phyloP scores from a whole-genome alignment of 2,329 filamentous ascomycete species.

The Shiraia sp. region DNA sequence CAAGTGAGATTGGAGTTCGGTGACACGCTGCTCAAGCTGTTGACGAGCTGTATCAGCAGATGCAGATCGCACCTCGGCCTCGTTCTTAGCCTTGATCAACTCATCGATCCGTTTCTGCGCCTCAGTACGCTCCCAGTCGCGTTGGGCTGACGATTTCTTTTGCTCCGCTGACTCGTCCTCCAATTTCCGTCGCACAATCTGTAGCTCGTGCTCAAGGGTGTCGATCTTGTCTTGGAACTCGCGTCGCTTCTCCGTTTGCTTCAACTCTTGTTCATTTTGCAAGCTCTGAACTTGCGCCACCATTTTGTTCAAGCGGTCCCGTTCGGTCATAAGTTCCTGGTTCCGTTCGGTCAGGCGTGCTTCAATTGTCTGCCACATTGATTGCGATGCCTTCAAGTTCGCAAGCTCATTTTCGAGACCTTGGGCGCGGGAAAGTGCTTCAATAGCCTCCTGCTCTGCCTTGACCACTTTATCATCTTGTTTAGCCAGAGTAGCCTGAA shows the following conservation, averaged over 20 bases:
- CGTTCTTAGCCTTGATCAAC: slow-evolving; percentile 75
- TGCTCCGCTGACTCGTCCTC: slow-evolving; percentile 80
- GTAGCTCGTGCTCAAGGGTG: slow-evolving; percentile 76
- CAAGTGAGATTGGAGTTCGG: slow-evolving; percentile 86
- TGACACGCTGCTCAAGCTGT: slow-evolving; percentile 83
- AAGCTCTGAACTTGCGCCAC: slow-evolving; percentile 84
- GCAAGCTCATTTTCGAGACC: slow-evolving; percentile 88
- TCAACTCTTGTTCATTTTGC: slow-evolving; percentile 86
- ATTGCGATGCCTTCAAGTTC: slow-evolving; percentile 93
- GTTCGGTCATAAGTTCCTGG: slow-evolving; percentile 80
- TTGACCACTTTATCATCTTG: slow-evolving; percentile 91
- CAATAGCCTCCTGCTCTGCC: slow-evolving; percentile 89
- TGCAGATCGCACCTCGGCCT: slow-evolving; percentile 83
- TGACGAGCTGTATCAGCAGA: slow-evolving; percentile 85
- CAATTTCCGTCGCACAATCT: slow-evolving; percentile 78
- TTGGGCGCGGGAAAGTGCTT: slow-evolving; percentile 78
- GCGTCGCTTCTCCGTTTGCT: slow-evolving; percentile 79
- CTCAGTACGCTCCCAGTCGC: slow-evolving; percentile 89
- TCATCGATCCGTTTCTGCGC: slow-evolving; percentile 92
- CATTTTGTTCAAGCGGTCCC: slow-evolving; percentile 78
- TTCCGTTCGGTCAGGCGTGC: slow-evolving; percentile 87
- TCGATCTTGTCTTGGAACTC: slow-evolving; percentile 80
- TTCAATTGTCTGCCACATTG: slow-evolving; percentile 92
- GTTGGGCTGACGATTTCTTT: slow-evolving; percentile 79
- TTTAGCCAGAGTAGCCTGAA: slow-evolving; percentile 83